Conservation (phyloP, 2,329 filamentous ascomycete genomes). For the Aspergillus puulaauensis region DNA sequence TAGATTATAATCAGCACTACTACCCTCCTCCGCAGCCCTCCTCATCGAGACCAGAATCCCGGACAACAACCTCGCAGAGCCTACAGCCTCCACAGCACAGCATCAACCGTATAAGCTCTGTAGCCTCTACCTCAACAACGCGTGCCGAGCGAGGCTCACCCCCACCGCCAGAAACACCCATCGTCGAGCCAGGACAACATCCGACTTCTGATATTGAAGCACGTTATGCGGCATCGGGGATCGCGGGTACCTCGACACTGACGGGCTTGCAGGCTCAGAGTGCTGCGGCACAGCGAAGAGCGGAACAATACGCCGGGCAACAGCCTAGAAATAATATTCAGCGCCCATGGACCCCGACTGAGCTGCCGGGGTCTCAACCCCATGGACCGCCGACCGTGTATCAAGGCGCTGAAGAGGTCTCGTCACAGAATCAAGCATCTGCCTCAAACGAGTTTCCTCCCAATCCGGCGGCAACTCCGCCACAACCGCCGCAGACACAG, state of each 20-base stretch:
- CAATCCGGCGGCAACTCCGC: slow-evolving; percentile 24
- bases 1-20: slow-evolving; percentile 61
- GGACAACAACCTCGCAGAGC: slow-evolving; percentile 24
- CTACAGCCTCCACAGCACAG: slow-evolving; percentile 54
- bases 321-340: slow-evolving; percentile 38
- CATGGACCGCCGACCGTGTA: slow-evolving; percentile 91
- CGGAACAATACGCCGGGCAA: slow-evolving; percentile 71
- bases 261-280: slow-evolving; percentile 73
- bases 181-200: slow-evolving; percentile 69
- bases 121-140: slow-evolving; percentile 89
- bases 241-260: slow-evolving; percentile 79
- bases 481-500: slow-evolving; percentile 18
- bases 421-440: slow-evolving; percentile 38
- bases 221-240: slow-evolving; percentile 85
- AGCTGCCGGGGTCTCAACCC: slow-evolving; percentile 78
- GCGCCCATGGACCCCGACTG: slow-evolving; percentile 93
- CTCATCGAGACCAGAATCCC: slow-evolving; percentile 22
- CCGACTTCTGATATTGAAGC: slow-evolving; percentile 83
- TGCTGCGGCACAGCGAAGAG: slow-evolving; percentile 75
- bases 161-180: slow-evolving; percentile 88
- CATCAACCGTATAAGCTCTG: slow-evolving; percentile 69
- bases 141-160: slow-evolving; percentile 89
- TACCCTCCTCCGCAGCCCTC: slow-evolving; percentile 55
- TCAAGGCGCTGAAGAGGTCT: slow-evolving; percentile 74
- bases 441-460: slow-evolving; percentile 38